Evolutionary conservation across 2,329 filamentous ascomycete species (phyloP).

Genomic region (Fusarium staphyleae): DNA sequence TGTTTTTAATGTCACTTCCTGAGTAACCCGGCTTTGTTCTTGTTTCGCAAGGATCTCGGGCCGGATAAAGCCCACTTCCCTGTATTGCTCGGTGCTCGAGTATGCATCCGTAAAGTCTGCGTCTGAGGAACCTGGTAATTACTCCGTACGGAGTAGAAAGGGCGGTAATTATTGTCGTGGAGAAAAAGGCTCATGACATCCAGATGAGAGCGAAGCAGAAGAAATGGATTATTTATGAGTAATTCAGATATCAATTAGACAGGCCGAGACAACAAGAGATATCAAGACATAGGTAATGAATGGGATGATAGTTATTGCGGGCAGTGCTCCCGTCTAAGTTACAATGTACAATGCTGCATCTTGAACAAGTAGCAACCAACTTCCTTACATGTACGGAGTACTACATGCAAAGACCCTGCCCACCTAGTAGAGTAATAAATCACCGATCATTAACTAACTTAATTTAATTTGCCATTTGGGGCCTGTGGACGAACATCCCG

Average conservation of each 20-base stretch:
- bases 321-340: background rate
- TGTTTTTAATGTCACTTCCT: slow-evolving; percentile 7
- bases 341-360: slow-evolving; percentile 1
- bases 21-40: slow-evolving; percentile 9
- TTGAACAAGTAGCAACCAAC: slow-evolving; percentile 6
- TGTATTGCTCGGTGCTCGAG: slow-evolving; percentile 17
- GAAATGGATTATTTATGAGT: slow-evolving; percentile 1
- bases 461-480: slow-evolving; percentile 13
- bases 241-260: slow-evolving; percentile 5
- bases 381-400: background rate
- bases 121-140: slow-evolving; percentile 7
- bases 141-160: no score
- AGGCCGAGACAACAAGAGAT: background rate
- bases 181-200: background rate
- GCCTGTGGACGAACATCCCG: slow-evolving; percentile 5
- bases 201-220: background rate
- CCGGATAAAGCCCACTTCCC: slow-evolving; percentile 28
- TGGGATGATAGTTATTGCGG: slow-evolving; percentile 7
- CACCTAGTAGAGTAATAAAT: slow-evolving; percentile 18
- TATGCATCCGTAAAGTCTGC: background rate
- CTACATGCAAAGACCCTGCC: slow-evolving; percentile 20
- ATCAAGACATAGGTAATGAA: background rate
- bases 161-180: slow-evolving; percentile 2
- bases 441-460: slow-evolving; percentile 6
- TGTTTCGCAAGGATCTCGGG: slow-evolving; percentile 21